A percentile compares a stretch with the other conserved stretches of the same genome.
Conservation (phyloP, 441 rosid species). For the Manihot esculenta region DNA sequence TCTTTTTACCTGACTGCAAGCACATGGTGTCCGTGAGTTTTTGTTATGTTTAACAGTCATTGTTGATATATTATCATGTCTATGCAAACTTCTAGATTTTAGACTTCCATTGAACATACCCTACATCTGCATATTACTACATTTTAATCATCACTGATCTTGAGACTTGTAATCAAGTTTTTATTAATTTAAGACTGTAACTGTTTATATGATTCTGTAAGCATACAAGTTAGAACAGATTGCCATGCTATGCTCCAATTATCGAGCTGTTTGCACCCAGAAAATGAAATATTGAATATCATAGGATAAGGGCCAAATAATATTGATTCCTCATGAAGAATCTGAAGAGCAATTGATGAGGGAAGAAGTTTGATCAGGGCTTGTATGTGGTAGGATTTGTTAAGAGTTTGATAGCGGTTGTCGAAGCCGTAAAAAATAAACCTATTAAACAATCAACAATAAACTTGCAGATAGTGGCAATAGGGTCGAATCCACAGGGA, state of each 20-base stretch:
- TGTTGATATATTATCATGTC: constrained; percentile 14
- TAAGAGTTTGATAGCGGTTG: too few species aligned
- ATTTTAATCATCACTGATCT: constrained; percentile 5
- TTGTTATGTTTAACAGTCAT: constrained; percentile 15
- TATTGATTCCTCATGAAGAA: not conserved
- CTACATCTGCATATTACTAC: not conserved
- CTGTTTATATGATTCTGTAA: not conserved
- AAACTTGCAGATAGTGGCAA: too few species aligned
- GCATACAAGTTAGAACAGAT: not conserved
- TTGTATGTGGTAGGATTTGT: not conserved
- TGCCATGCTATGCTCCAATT: not conserved
- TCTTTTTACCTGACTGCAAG: constrained; percentile 85
- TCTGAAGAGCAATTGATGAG: not conserved
- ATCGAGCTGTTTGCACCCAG: not conserved
- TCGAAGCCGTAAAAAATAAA: too few species aligned
- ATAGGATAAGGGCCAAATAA: not conserved
- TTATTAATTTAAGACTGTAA: not conserved
- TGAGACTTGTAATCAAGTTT: constrained; percentile 5
- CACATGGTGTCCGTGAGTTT: constrained; percentile 82
- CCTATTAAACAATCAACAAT: too few species aligned
- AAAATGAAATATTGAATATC: not conserved
- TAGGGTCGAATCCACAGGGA: too few species aligned
- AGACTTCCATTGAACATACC: not conserved
- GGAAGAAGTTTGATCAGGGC: not conserved
- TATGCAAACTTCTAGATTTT: constrained; percentile 7